These are phyloP conservation scores for Penicillium frequentans DNA, from an alignment of 2,329 filamentous ascomycete genomes.

Conservation along the genomic window DNA sequence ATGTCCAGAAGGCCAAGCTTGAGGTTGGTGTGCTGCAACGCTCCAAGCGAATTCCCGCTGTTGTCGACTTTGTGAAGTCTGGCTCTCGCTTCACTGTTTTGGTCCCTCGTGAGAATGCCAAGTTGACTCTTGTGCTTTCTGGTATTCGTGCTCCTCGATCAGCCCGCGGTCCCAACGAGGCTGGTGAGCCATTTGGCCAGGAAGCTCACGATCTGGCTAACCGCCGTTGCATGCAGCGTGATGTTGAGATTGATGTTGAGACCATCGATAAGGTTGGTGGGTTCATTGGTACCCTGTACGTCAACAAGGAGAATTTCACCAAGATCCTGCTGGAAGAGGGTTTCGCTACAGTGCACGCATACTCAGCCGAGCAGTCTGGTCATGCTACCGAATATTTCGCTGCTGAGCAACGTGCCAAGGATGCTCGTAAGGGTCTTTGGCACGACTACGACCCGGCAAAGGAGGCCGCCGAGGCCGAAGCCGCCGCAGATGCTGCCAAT, in stretches of 20 bases:
- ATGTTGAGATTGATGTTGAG: constrained; percentile 93
- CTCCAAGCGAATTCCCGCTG: constrained; percentile 86
- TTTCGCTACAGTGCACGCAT: constrained; percentile 85
- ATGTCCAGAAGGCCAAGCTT: constrained; percentile 90
- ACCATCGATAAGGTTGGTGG: constrained; percentile 95
- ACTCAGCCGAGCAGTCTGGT: constrained; percentile 93
- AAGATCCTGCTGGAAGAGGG: constrained; percentile 93
- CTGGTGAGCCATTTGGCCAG: constrained; percentile 89
- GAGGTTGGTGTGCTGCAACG: constrained; percentile 83
- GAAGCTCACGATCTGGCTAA: constrained; percentile 92
- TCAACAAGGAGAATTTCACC: constrained; percentile 94
- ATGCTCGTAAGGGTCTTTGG: constrained; percentile 84
- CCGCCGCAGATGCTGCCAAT: constrained; percentile 52
- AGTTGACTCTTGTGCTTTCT: constrained; percentile 90
- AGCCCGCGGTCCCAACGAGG: constrained; percentile 74
- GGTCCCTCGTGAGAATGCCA: constrained; percentile 87
- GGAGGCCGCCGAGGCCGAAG: constrained; percentile 65
- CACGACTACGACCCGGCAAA: constrained; percentile 90
- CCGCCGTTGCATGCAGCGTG: constrained; percentile 84
- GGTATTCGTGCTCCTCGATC: constrained; percentile 89
- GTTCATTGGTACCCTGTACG: constrained; percentile 91
- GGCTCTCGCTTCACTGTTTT: constrained; percentile 91
- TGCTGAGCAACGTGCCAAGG: constrained; percentile 87
- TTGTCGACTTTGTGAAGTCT: constrained; percentile 98
- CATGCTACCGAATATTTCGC: constrained; percentile 83